A percentile compares a stretch with the other conserved stretches of the same genome.
Conservation (phyloP, 148 eudicot species). For the Bassia scoparia region DNA sequence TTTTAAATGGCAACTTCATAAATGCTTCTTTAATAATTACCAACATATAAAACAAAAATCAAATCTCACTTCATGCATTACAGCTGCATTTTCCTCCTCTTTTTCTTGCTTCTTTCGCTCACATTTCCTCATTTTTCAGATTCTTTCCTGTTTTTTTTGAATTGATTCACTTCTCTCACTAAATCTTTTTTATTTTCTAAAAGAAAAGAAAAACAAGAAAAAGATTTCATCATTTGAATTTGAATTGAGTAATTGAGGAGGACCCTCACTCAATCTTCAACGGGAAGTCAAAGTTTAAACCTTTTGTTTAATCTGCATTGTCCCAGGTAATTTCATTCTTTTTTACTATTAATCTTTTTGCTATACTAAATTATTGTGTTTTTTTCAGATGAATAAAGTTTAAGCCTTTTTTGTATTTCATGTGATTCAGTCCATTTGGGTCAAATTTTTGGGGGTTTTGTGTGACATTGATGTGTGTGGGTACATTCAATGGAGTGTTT, state of each 20-base stretch:
- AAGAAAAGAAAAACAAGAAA: neutral
- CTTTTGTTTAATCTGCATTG: conserved; percentile 16
- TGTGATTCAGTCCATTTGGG: neutral
- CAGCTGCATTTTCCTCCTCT: conserved; percentile 4
- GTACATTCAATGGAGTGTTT: neutral
- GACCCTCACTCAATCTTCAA: conserved; percentile 2
- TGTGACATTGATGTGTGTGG: conserved; percentile 12
- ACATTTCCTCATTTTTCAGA: neutral
- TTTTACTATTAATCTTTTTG: neutral
- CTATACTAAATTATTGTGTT: neutral
- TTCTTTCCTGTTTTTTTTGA: neutral
- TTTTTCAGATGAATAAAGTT: neutral
- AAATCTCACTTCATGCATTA: neutral
- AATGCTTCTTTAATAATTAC: neutral
- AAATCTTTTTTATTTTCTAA: too few species aligned
- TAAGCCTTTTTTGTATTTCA: neutral
- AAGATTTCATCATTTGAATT: conserved; percentile 11
- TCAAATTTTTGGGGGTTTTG: conserved; percentile 1
- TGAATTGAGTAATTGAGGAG: neutral
- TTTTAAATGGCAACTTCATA: neutral
- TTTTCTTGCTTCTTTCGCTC: neutral
- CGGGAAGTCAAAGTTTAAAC: neutral
- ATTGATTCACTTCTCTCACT: too few species aligned
- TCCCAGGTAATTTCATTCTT: conserved; percentile 17
- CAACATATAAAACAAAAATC: neutral